Base-by-base conservation (phyloP, 2,329 filamentous ascomycete species). In the Aspergillaceae sp. region DNA sequence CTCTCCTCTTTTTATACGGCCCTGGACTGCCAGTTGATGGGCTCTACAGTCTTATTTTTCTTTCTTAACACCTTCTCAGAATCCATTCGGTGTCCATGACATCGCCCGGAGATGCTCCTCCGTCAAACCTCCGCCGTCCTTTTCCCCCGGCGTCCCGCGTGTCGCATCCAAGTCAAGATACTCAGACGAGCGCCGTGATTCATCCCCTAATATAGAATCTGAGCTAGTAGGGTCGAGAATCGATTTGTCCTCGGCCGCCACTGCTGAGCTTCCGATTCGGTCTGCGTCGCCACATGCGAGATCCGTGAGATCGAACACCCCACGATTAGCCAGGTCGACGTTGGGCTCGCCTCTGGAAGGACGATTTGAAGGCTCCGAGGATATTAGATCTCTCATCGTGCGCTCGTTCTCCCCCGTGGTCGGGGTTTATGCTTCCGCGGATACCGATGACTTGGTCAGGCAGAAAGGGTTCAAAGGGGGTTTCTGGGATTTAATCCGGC, bases 331-430 rank as follows among this genome's bases (percentile, higher is more conserved):
- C 19, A 69, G 71, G 33, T 69, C 69, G n/a, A 68, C 67, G 29
- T 56, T 69, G 10, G 64, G 64, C 7, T 72, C 69, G 5, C 68
- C 68, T 2, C 67, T 81, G 10, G 76, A 78, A 26, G 78, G 75
- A 55, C 72, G 76, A 40, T 67, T 72, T 28, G 73, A 70, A 56
- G 72, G 64, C 42, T 71, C 73, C 5, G 76, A 80, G 51, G 79
- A 82, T 58, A 72, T 76, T 43, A 69, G 78, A 46, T 75, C 76
- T 30, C 71, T 95, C 42, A 83, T 97, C 38, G 74, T 94, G 45
- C 83, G 84, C 48, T 84, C 89, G 2, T 95, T 95, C 63, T 87
- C 91, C 9, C 94, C 92, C 1, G 86, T 92, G 52, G 81, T 98
- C 40, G 87, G 86, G 5, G 80, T 98, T 29, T 84, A 90, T 56